phyloP scores from a whole-genome alignment of 257 asterid species.

The Solanum piurae region DNA sequence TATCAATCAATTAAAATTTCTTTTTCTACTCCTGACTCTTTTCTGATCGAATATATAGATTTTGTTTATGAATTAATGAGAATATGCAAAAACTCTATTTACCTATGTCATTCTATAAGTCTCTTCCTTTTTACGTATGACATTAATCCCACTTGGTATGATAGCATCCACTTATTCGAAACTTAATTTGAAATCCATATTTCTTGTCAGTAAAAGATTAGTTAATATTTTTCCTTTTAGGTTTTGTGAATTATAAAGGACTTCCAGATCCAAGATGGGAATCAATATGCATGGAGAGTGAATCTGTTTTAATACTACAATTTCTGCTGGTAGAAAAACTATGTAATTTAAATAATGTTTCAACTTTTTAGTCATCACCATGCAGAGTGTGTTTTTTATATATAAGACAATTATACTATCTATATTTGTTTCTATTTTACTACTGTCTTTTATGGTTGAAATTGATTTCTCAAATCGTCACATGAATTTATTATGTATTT shows the following conservation, averaged over 20 bases:
- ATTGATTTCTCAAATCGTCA: background rate
- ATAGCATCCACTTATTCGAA: rapidly evolving
- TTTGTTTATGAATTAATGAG: background rate
- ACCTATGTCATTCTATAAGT: background rate
- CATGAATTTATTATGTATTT: too few relatives aligned
- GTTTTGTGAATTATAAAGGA: background rate
- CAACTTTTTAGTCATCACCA: background rate
- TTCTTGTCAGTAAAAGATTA: background rate
- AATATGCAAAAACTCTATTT: background rate
- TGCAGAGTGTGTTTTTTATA: background rate
- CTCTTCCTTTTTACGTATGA: background rate
- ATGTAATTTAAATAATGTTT: background rate
- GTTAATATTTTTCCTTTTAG: background rate
- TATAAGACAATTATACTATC: background rate
- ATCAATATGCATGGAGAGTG: background rate
- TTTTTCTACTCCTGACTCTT: too few relatives aligned
- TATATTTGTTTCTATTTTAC: background rate
- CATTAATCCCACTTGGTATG: too few relatives aligned
- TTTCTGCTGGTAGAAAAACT: background rate
- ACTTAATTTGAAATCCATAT: background rate
- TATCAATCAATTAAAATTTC: background rate
- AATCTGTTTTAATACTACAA: background rate
- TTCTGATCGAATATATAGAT: too few relatives aligned
- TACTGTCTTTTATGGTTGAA: background rate
- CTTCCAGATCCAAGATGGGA: background rate